Evolutionary conservation across 78 protist species (phyloP), one percentile per base, ranked within the genome.

Genomic region (Monocercomonoides exilis): DNA sequence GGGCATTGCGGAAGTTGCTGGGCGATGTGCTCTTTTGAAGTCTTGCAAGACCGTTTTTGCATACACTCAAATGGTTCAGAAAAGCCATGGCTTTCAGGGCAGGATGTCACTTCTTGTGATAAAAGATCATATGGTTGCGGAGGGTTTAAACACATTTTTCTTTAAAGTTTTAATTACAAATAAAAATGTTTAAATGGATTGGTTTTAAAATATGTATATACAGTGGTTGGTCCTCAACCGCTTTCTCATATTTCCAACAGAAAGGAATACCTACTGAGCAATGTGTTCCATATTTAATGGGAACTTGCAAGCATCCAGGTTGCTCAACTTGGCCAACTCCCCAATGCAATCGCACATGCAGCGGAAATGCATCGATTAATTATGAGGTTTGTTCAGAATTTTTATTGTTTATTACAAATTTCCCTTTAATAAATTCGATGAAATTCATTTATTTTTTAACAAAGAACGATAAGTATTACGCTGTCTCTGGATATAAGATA

Each of bases 1-100:
- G 86, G 86, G 6, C 54, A 84, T 21, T 84, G 86, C 6, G 86
- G 86, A n/a, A 36, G 63, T 6, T 84, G 85, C 11, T 84, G 86
- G 86, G 86, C 86, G 5, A 84, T 84, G 77, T 6, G 85, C 43
- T 43, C 86, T 4, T 44, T 84, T 21, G 86, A 84, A 21, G 21
- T 45, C 54, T 45, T 84, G 5, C 41, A 46, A 33, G 86, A 84
- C 77, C 54, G 86, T 29, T 45, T 84, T 29, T 84, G 86, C 86
- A 84, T 84, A n/a, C 85, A 84, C 41, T 84, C 86, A 29, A 21
- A 84, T 32, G 54, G 43, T 6, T n/a, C 41, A n/a, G 77, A 43
- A 4, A 84, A 84, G 4, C 11, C 43, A 33, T 77, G 21, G 4
- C 77, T 84, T 33, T 5, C 46, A 43, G 85, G 63, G 5, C 86